Base-by-base conservation (phyloP, 495 filamentous ascomycete genomes). In the Podospora pseudocomata region DNA sequence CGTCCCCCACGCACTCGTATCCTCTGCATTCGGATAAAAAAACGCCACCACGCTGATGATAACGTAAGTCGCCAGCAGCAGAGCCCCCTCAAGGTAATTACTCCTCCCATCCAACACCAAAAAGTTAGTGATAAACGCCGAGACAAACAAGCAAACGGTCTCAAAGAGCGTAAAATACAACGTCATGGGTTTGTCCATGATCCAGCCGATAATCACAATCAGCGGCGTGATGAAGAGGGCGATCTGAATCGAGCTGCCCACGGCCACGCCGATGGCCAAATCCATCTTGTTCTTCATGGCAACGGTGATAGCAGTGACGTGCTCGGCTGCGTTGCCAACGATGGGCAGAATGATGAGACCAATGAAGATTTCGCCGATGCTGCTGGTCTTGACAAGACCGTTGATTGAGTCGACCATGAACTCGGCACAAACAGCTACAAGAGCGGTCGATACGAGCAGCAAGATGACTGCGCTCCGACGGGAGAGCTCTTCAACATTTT, bases 211-310 rank as follows among this genome's bases (percentile, higher is more conserved):
- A 18, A 94, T 85, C 20, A 96, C 91, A 19, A 93, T 84, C 60
- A 94, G 77, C 0, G 92, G 92, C 0, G 92, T 94, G 49, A 96
- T 86, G 78, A 94, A 94, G 61, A 96, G 83, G 11, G 92, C 91
- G 78, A 89, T 87, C 77, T 94, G 92, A 74, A 96, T 94, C 70
- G 86, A 90, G 64, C 86, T 90, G 20, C 92, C 92, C 7, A 94
- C 86, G 2, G 91, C 91, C 27, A 94, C 90, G 71, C 90, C 92
- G 67, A 96, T 92, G 1, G 92, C 87, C 44, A 94, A 79, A 81
- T 94, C 92, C 91, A 94, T 93, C 79, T 96, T 96, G 80, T 94
- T 93, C 81, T 93, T 94, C 56, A 84, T 82, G 15, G 92, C 92
- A 5, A 94, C 92, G 18, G 86, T 91, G 63, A 96, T 91, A 5